Evolutionary conservation across 2,329 filamentous ascomycete species (phyloP).

Genomic region (Phoma sp.): DNA sequence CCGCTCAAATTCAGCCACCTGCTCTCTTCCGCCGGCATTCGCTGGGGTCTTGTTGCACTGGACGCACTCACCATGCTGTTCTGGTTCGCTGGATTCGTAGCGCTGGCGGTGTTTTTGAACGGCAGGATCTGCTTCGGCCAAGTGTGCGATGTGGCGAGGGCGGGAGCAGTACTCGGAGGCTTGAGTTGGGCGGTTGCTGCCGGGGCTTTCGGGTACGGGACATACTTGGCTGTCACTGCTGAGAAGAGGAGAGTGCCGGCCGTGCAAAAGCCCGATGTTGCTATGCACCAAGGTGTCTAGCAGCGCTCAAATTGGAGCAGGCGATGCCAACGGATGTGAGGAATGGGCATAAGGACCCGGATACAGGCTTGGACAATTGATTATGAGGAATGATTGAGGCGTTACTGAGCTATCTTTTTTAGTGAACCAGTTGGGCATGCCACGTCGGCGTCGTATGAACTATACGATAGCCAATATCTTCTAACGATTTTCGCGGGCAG

Average conservation of each 20-base stretch:
- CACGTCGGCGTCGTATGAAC: background rate
- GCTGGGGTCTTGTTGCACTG: conserved; percentile 63
- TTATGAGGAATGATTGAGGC: conserved; percentile 33
- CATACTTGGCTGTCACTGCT: conserved; percentile 42
- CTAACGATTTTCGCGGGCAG: no score
- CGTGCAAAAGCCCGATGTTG: conserved; percentile 35
- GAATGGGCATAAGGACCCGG: background rate
- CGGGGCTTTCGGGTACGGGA: conserved; percentile 45
- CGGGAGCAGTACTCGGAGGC: conserved; percentile 70
- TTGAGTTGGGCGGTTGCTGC: conserved; percentile 63
- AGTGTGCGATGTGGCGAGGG: conserved; percentile 67
- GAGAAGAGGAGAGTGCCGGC: conserved; percentile 21
- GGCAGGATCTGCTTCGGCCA: conserved; percentile 61
- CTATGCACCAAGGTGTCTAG: conserved; percentile 52
- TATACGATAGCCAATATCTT: background rate
- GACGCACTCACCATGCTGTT: conserved; percentile 80
- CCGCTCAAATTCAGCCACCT: conserved; percentile 62
- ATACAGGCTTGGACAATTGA: background rate
- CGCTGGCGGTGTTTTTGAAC: conserved; percentile 70
- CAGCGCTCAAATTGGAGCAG: background rate
- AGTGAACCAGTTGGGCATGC: background rate
- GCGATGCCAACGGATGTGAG: background rate
- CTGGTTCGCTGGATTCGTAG: conserved; percentile 88
- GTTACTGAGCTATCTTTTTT: background rate
- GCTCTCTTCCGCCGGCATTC: conserved; percentile 61